Base-by-base conservation (phyloP, 2,329 filamentous ascomycete species). In the Trichoderma polysporum region DNA sequence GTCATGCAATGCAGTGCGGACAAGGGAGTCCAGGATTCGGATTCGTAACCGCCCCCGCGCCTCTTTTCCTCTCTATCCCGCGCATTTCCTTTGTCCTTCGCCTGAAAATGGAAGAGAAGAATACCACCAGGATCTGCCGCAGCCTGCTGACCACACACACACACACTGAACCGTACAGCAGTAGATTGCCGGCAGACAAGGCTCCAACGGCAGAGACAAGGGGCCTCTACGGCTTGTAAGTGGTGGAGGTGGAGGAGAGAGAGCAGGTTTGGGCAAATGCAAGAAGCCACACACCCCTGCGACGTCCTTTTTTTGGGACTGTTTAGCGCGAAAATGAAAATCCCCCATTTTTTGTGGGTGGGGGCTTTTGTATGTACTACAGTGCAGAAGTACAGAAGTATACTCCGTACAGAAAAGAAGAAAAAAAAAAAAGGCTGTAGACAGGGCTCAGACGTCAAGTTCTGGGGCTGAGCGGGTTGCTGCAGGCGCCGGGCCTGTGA, bases 401-500 rank as follows among this genome's bases (percentile, higher is more conserved):
- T 41, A 41, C 39, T n/a, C 15, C 8, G 39, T 15, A 41, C 37
- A 41, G n/a, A 7, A 17, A 17, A 15, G 15, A 39, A 12, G 15
- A 22, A 19, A 22, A 45, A 19, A 29, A 45, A n/a, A 31, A n/a
- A 45, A 25, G 33, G 57, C n/a, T 45, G 33, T n/a, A n/a, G n/a
- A n/a, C 22, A 39, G 17, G 41, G 41, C 57, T 35, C 41, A 25
- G 41, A 49, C 8, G 57, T 45, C 41, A 22, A 22, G 29, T 12
- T 49, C 9, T 19, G 71, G 72, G 73, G 70, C 72, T 68, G 66
- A 60, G 69, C 68, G 69, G 66, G 65, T 73, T 65, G 72, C 69
- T 77, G 76, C 76, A 76, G 70, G 70, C 71, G 66, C 68, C 70
- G 60, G 74, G 68, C 70, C 68, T 66, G 66, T 76, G 72, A 75